phyloP scores from a whole-genome alignment of 306 rosid genomes.

The Vicia villosa region DNA sequence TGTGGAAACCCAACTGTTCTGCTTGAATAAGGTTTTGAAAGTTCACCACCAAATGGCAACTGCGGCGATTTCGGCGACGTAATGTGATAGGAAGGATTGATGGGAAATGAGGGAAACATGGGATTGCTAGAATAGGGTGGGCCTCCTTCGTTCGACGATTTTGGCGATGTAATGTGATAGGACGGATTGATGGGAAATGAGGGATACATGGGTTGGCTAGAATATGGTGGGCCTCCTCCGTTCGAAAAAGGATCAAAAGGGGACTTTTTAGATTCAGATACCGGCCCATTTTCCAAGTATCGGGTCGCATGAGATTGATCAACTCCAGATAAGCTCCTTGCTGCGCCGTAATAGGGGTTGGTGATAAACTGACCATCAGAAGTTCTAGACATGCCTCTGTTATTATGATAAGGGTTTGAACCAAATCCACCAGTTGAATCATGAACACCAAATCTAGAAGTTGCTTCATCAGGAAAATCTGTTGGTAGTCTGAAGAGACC shows the following conservation, averaged over 20 bases:
- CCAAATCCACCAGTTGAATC: conserved; percentile 43
- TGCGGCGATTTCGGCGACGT: conserved; percentile 25
- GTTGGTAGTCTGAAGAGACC: conserved; percentile 90
- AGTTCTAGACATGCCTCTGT: conserved; percentile 37
- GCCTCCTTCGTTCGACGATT: conserved; percentile 32
- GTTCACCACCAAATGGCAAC: conserved; percentile 45
- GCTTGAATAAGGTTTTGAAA: conserved; percentile 49
- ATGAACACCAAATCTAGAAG: conserved; percentile 40
- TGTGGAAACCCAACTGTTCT: conserved; percentile 48
- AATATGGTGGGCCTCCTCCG: conserved; percentile 39
- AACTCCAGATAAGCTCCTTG: conserved; percentile 38
- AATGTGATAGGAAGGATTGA: conserved; percentile 47
- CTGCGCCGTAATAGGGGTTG: conserved; percentile 40
- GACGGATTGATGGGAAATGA: conserved; percentile 45
- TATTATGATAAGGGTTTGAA: conserved; percentile 37
- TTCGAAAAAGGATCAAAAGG: conserved; percentile 47
- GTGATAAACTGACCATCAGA: conserved; percentile 40
- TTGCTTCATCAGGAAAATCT: conserved; percentile 61
- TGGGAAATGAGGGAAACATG: conserved; percentile 44
- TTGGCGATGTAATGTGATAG: conserved; percentile 36
- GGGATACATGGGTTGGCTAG: conserved; percentile 47
- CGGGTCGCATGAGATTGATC: conserved; percentile 41
- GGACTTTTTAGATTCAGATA: conserved; percentile 41
- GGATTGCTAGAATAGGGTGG: conserved; percentile 46
- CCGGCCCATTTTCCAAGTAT: conserved; percentile 46